Conservation (phyloP, 148 eudicot genomes). For the Dysphania ambrosioides region DNA sequence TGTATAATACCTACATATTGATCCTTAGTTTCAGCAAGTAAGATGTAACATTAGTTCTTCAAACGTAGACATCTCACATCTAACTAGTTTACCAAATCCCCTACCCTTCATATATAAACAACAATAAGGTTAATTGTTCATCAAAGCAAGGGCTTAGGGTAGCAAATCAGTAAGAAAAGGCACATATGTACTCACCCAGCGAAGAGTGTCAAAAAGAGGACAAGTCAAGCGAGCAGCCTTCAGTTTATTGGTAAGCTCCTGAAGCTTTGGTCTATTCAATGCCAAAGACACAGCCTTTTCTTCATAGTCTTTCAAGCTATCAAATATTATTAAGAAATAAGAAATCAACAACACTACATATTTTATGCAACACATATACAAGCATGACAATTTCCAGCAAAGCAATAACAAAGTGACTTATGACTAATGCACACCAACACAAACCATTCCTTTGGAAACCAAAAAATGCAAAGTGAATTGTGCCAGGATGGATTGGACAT, state of each 20-base stretch:
- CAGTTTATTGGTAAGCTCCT: constrained; percentile 63
- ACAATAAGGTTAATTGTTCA: not conserved
- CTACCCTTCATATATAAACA: not conserved
- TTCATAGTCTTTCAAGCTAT: constrained; percentile 82
- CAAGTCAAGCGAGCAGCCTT: constrained; percentile 82
- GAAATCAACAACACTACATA: constrained; percentile 7
- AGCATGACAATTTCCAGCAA: not conserved
- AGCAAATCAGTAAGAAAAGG: not conserved
- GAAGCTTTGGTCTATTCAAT: constrained; percentile 63
- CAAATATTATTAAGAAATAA: constrained; percentile 11
- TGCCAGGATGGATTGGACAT: not conserved
- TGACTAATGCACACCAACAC: not conserved
- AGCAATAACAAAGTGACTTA: not conserved
- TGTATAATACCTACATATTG: not conserved
- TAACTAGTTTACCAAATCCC: not conserved
- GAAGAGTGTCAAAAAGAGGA: constrained; percentile 83
- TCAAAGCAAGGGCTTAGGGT: not conserved
- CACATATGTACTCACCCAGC: constrained; percentile 66
- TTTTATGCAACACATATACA: not conserved
- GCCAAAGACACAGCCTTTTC: constrained; percentile 84
- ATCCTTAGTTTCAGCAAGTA: not conserved
- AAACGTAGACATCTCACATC: not conserved
- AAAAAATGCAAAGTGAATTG: not conserved
- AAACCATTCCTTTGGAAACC: too few species aligned
- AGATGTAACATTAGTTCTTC: not conserved